Base-by-base conservation (phyloP, 345 rosid species). In the Rhodamnia argentea region DNA sequence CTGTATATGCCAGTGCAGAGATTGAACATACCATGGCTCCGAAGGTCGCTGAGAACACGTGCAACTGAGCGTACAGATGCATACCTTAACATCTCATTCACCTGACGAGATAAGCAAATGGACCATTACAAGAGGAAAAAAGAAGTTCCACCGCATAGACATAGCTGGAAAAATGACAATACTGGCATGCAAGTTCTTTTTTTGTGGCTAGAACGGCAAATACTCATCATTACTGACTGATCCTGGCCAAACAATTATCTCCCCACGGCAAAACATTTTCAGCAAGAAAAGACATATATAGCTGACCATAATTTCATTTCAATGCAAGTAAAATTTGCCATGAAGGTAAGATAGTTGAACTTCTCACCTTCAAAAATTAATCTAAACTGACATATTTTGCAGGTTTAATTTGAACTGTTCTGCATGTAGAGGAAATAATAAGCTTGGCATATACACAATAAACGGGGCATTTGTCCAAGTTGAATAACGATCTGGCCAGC, bases 41-140 rank as follows among this genome's bases (percentile, higher is more conserved):
- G 95, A 83, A 95, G 94, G 89, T 94, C 93, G 88, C 93, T 93
- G 82, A 96, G 59, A 57, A 94, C 89, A 82, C 90, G 90, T 78
- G 97, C 94, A 90, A 93, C 92, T 87, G 92, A 89, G 56, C 96
- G 85, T 87, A 90, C 86, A 20, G 98, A 91, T 55, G 94, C 89
- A 89, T 89, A 93, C 91, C 97, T 94, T 51, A 93, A 87, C 93
- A 97, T 91, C 90, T 93, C 94, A 87, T 91, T 92, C 81, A 92
- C 95, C 99, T 95, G 91, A 85, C 47, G 88, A 83, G 85, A 83
- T 87, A 55, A 52, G 27, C 8, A 27, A 74, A 87, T 15, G 87
- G 55, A n/a, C 50, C 74, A 51, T 84, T 83, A 27, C 15, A 47
- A 83, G 54, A 82, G 24, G 70, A 51, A 44, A 60, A 24, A n/a